Percentiles rank a stretch among this genome's conserved stretches.
Conservation (phyloP, 306 rosid species). For the Trichosanthes truncata region DNA sequence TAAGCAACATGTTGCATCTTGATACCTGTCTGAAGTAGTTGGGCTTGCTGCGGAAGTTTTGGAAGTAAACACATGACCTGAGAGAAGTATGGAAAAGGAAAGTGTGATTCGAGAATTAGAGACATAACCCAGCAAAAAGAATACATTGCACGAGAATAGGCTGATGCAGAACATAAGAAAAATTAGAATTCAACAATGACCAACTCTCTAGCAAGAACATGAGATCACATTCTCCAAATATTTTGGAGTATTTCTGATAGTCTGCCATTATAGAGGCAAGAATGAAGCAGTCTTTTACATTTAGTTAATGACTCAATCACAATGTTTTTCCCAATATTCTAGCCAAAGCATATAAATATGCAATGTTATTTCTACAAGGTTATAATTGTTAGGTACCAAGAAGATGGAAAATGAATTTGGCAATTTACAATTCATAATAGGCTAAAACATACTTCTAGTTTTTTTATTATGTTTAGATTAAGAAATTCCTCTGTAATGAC, state of each 20-base stretch:
- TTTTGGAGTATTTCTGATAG: background rate
- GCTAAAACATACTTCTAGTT: no score
- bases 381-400: no score
- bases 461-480: no score
- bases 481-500: no score
- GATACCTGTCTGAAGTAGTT: slow-evolving; percentile 94
- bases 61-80: slow-evolving; percentile 82
- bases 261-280: background rate
- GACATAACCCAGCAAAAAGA: background rate
- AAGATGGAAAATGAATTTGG: no score
- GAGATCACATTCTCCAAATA: background rate
- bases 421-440: no score
- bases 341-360: no score
- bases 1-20: background rate
- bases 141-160: background rate
- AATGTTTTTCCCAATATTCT: no score
- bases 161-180: background rate
- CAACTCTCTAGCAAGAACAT: background rate
- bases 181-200: background rate
- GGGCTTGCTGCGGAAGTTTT: slow-evolving; percentile 79
- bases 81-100: slow-evolving; percentile 14
- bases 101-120: background rate
- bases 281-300: background rate
- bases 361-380: no score
- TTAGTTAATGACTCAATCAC: background rate